Conservation (phyloP, 306 rosid genomes). For the Herpetospermum pedunculosum region DNA sequence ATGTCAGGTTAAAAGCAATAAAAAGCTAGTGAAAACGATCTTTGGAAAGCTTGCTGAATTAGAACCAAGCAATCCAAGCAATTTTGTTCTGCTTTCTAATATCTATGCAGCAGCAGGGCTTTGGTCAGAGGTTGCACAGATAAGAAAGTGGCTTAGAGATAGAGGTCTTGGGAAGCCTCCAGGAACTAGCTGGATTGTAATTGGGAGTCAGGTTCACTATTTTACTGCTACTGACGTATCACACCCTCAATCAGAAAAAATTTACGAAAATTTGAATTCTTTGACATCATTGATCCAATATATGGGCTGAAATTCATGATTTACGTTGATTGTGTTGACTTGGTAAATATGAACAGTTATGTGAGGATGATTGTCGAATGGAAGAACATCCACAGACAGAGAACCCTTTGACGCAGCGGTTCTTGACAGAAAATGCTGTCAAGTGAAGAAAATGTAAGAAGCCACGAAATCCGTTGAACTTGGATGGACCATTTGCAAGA, state of each 20-base stretch:
- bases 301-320: constrained; percentile 10
- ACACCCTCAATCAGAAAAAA: constrained; percentile 21
- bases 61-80: constrained; percentile 36
- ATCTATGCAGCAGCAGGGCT: constrained; percentile 32
- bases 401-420: not conserved
- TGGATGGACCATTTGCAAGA: not conserved
- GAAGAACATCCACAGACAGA: not conserved
- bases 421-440: not conserved
- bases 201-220: constrained; percentile 20
- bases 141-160: constrained; percentile 27
- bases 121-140: constrained; percentile 23
- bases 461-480: not conserved
- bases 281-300: constrained; percentile 21
- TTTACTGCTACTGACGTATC: constrained; percentile 25
- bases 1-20: constrained; percentile 18
- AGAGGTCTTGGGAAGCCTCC: constrained; percentile 28
- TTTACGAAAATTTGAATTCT: constrained; percentile 26
- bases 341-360: not conserved
- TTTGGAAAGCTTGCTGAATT: constrained; percentile 31
- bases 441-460: not conserved
- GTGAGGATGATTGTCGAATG: not conserved
- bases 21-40: constrained; percentile 15
- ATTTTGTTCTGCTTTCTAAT: constrained; percentile 32
- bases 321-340: not conserved
- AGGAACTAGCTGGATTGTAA: constrained; percentile 34